Conservation (phyloP, 1,284 basidiomycete species). For the Xerocomus cyaneibrunnescens region DNA sequence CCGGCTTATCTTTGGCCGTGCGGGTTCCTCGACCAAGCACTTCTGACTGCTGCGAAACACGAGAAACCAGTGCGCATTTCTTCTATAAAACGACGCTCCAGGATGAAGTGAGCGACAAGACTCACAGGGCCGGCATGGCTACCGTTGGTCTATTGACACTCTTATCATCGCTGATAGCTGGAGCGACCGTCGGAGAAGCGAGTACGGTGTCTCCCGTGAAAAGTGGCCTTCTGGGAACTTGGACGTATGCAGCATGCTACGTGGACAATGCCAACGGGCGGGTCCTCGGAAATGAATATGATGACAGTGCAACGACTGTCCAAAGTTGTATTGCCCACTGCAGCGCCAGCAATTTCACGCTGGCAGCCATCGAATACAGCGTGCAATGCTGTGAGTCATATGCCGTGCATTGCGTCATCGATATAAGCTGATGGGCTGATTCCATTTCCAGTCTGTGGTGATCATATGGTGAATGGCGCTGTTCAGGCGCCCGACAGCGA, state of each 20-base stretch:
- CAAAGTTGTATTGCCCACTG: conserved; percentile 50
- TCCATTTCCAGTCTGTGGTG: conserved; percentile 55
- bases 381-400: conserved; percentile 57
- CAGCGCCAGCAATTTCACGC: conserved; percentile 41
- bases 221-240: conserved; percentile 51
- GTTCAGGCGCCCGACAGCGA: conserved; percentile 45
- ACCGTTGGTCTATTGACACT: conserved; percentile 1
- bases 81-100: conserved; percentile 1
- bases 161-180: background rate
- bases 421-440: conserved; percentile 1
- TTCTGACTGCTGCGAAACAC: no score
- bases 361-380: conserved; percentile 48
- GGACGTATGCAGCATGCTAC: conserved; percentile 41
- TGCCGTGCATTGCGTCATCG: background rate
- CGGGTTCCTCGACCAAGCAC: background rate
- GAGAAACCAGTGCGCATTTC: background rate
- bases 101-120: background rate
- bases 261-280: conserved; percentile 54
- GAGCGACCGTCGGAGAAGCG: conserved; percentile 3
- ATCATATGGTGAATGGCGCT: conserved; percentile 58
- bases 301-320: conserved; percentile 40
- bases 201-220: conserved; percentile 47
- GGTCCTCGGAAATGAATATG: conserved; percentile 40
- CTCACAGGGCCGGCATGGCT: conserved; percentile 8
- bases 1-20: background rate